Percentiles rank a stretch among this genome's conserved stretches.
Conservation (phyloP, 2,329 filamentous ascomycete species). For the Plectosphaerella sp. region DNA sequence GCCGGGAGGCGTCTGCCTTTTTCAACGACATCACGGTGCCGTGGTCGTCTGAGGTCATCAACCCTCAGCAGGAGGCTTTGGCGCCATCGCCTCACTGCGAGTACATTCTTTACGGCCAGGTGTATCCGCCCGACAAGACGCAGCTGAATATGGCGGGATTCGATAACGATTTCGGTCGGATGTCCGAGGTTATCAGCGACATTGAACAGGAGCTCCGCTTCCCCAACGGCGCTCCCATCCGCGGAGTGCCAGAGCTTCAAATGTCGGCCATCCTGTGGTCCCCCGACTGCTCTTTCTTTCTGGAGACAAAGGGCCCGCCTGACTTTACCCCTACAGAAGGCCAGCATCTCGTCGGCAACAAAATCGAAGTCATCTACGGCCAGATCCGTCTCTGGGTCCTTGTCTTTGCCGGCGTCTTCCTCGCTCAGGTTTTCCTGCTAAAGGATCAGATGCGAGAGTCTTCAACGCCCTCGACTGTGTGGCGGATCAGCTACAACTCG, state of each 20-base stretch:
- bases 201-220: slow-evolving; percentile 61
- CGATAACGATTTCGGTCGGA: slow-evolving; percentile 24
- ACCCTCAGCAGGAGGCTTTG: slow-evolving; percentile 49
- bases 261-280: slow-evolving; percentile 64
- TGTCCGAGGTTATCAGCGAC: slow-evolving; percentile 39
- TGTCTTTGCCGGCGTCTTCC: slow-evolving; percentile 49
- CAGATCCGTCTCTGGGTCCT: slow-evolving; percentile 57
- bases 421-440: slow-evolving; percentile 57
- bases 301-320: slow-evolving; percentile 61
- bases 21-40: slow-evolving; percentile 61
- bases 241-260: slow-evolving; percentile 49
- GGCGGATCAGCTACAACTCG: slow-evolving; percentile 61
- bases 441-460: slow-evolving; percentile 63
- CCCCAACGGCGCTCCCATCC: slow-evolving; percentile 55
- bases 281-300: slow-evolving; percentile 63
- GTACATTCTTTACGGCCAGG: slow-evolving; percentile 80
- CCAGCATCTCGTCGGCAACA: slow-evolving; percentile 54
- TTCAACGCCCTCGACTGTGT: slow-evolving; percentile 63
- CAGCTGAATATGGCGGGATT: slow-evolving; percentile 25
- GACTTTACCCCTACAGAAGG: slow-evolving; percentile 45
- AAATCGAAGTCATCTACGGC: slow-evolving; percentile 54
- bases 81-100: slow-evolving; percentile 76
- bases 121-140: slow-evolving; percentile 50
- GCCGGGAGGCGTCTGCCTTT: slow-evolving; percentile 54
- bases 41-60: slow-evolving; percentile 69